Conservation (phyloP, 2,329 filamentous ascomycete genomes). For the Penicillium sp. region DNA sequence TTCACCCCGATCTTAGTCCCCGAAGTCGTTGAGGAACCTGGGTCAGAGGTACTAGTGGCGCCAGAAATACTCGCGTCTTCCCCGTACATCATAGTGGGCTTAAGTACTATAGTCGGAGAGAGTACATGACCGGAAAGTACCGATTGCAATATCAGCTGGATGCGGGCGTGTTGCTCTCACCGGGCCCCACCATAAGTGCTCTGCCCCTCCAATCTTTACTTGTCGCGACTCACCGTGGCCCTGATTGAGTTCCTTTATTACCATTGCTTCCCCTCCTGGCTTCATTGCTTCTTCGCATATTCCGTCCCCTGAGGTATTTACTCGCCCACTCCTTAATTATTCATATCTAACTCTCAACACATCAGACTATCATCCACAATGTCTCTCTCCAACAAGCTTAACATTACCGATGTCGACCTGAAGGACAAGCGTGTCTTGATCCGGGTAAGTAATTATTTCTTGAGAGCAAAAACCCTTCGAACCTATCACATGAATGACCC, state of each 20-base stretch:
- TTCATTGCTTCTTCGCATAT: slow-evolving; percentile 10
- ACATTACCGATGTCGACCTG: slow-evolving; percentile 93
- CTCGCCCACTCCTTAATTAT: not conserved
- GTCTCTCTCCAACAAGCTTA: slow-evolving; percentile 98
- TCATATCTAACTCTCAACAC: not conserved
- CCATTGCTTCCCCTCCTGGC: slow-evolving; percentile 6
- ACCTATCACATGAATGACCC: not conserved
- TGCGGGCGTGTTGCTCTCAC: slow-evolving; percentile 21
- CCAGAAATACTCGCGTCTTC: slow-evolving; percentile 2
- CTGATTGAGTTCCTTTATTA: slow-evolving; percentile 20
- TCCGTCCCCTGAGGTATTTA: slow-evolving; percentile 14
- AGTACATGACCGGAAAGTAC: slow-evolving; percentile 17
- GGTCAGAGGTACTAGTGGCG: not conserved
- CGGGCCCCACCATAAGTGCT: slow-evolving; percentile 25
- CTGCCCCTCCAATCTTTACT: slow-evolving; percentile 23
- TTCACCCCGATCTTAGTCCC: slow-evolving; percentile 40
- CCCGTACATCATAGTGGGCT: not conserved
- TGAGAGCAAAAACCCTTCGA: slow-evolving; percentile 19
- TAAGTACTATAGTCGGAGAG: slow-evolving; percentile 3
- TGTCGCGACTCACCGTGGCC: slow-evolving; percentile 27
- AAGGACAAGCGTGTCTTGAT: slow-evolving; percentile 99
- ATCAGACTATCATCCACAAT: slow-evolving; percentile 51
- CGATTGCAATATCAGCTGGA: slow-evolving; percentile 7
- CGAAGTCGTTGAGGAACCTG: slow-evolving; percentile 19
- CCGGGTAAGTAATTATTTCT: slow-evolving; percentile 64